A percentile compares a stretch with the other conserved stretches of the same genome.
Evolutionary conservation across 805 yeast genomes (phyloP).

Genomic region (Brettanomyces naardenensis): DNA sequence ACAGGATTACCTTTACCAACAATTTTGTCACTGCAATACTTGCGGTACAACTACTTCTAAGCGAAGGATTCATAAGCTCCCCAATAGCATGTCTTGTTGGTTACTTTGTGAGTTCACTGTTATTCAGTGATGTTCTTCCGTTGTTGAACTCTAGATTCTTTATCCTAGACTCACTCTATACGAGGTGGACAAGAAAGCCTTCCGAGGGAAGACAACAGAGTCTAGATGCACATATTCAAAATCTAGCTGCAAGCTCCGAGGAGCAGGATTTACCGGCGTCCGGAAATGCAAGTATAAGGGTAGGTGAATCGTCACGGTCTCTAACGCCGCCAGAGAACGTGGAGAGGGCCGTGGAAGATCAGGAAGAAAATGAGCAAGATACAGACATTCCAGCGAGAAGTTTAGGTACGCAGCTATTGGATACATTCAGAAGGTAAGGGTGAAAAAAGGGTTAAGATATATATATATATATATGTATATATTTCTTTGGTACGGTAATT

Average conservation of each 20-base stretch:
- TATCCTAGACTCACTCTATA: slow-evolving; percentile 12
- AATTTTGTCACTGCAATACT: slow-evolving; percentile 10
- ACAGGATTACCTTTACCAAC: slow-evolving; percentile 9
- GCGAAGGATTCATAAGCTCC: slow-evolving; percentile 33
- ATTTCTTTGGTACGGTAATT: background rate
- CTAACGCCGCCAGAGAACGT: slow-evolving; percentile 1
- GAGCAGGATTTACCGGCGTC: background rate
- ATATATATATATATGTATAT: background rate
- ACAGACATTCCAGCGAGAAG: slow-evolving; percentile 56
- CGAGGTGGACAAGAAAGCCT: slow-evolving; percentile 5
- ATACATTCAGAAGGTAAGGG: slow-evolving; percentile 39
- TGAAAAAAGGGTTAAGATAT: slow-evolving; percentile 4
- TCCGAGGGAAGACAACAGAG: background rate
- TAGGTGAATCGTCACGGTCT: background rate
- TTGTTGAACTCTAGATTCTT: slow-evolving; percentile 27
- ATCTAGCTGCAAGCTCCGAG: background rate
- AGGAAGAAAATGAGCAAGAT: slow-evolving; percentile 21
- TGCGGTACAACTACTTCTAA: slow-evolving; percentile 20
- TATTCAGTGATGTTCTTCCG: slow-evolving; percentile 35
- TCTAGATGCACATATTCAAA: no score
- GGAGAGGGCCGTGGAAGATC: slow-evolving; percentile 20
- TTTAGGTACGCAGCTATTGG: slow-evolving; percentile 51
- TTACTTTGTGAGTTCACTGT: slow-evolving; percentile 35
- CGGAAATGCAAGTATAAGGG: background rate
- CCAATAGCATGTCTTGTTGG: slow-evolving; percentile 32